Base-by-base conservation (phyloP, 2,329 filamentous ascomycete species). In the Nigrospora oryzae region DNA sequence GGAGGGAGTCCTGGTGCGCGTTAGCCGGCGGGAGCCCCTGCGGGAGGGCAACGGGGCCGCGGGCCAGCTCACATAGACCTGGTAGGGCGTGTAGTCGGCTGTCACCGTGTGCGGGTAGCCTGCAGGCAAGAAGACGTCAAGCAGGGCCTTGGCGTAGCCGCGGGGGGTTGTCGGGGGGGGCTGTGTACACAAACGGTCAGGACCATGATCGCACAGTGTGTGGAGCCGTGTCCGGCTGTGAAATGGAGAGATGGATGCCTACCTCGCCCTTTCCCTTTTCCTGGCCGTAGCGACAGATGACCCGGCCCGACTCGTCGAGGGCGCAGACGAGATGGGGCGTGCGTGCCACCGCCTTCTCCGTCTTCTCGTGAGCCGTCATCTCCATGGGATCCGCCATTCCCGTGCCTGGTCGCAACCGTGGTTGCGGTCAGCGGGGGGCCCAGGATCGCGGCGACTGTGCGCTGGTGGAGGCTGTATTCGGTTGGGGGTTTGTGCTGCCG, bases 31-130 rank as follows among this genome's bases (percentile, higher is more conserved):
- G 10, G 7, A 32, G 16, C 36, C 13, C 15, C 15, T 11, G 11
- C 7, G 23, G 23, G 45, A 12, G 47, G 40, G 43, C 33, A 49
- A 16, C 13, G 41, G 35, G 17, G 36, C 14, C 4, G 16, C 12
- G 14, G 15, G 38, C 10, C 8, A 11, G 53, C 59, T 43, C 50
- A 61, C 60, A 57, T 70, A 81, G 39, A 71, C 71, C 55, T 75
- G 83, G 62, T 78, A 94, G 68, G 83, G 74, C 5, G 89, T 70
- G 63, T 96, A 96, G 63, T 96, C 89, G 13, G 79, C 70, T 1
- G 85, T 91, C 30, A 96, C 90, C 40, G 84, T 93, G 53, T 89
- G 79, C 1, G 89, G 90, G 63, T 84, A 96, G n/a, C 89, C 89
- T 2, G 86, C 82, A 0, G 90, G 90, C 1, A 95, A 73, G 59